Conservation (phyloP, 345 rosid species). For the Sisymbrium irio region DNA sequence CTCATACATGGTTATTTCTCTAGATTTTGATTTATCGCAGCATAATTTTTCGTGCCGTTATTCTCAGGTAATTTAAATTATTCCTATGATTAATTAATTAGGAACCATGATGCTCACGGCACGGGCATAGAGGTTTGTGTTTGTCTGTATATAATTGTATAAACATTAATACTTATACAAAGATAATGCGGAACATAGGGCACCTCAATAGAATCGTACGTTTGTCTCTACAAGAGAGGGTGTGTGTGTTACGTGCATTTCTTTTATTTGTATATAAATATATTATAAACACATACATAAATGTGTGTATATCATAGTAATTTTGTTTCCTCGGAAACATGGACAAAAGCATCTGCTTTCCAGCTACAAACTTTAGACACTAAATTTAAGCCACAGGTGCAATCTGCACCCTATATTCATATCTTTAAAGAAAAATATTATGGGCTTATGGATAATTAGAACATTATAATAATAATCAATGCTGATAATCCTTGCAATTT, state of each 20-base stretch:
- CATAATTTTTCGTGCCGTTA: conserved; percentile 22
- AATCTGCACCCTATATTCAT: not conserved
- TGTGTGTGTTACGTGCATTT: conserved; percentile 20
- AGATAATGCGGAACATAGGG: conserved; percentile 35
- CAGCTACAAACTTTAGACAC: conserved; percentile 36
- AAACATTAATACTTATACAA: conserved; percentile 10
- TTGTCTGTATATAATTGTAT: conserved; percentile 23
- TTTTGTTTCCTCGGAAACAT: conserved; percentile 36
- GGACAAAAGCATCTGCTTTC: conserved; percentile 38
- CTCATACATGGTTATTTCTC: not conserved
- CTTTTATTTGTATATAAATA: not conserved
- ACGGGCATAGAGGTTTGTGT: conserved; percentile 31
- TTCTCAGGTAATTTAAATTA: conserved; percentile 19
- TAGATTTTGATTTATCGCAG: not conserved
- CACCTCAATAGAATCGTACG: conserved; percentile 28
- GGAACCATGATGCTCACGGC: conserved; percentile 35
- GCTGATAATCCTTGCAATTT: not conserved
- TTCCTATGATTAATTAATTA: conserved; percentile 14
- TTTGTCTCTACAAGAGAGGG: conserved; percentile 27
- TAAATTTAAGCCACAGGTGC: conserved; percentile 24
- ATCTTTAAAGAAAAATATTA: not conserved
- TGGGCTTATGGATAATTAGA: conserved; percentile 22
- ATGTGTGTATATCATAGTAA: conserved; percentile 20
- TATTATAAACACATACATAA: not conserved
- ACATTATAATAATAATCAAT: not conserved